Evolutionary conservation across 371 early-diverging fungal genomes (phyloP).

Genomic region (Batrachochytrium dendrobatidis): DNA sequence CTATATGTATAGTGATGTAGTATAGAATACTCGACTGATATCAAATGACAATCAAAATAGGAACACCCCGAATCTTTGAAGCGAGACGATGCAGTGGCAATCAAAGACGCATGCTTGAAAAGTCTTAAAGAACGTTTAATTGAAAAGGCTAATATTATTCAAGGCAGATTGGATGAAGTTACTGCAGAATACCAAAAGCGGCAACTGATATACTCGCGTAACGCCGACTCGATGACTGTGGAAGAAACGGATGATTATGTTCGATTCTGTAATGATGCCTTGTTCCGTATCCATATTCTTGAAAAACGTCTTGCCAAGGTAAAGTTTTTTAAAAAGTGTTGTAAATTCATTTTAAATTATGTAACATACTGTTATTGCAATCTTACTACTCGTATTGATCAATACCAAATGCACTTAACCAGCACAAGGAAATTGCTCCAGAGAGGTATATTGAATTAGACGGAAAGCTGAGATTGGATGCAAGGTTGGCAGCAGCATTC

Average conservation of each 20-base stretch:
- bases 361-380: not conserved
- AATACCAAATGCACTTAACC: slow-evolving; percentile 2
- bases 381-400: not conserved
- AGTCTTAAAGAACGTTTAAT: slow-evolving; percentile 41
- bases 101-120: slow-evolving; percentile 43
- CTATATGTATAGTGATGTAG: not conserved
- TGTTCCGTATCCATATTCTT: slow-evolving; percentile 48
- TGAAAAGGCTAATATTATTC: slow-evolving; percentile 51
- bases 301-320: slow-evolving; percentile 49
- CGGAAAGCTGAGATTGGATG: slow-evolving; percentile 31
- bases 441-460: slow-evolving; percentile 46
- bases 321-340: not conserved
- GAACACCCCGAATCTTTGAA: slow-evolving; percentile 24
- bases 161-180: slow-evolving; percentile 43
- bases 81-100: slow-evolving; percentile 35
- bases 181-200: slow-evolving; percentile 43
- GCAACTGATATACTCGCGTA: slow-evolving; percentile 42
- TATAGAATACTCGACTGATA: not conserved
- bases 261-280: slow-evolving; percentile 44
- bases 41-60: slow-evolving; percentile 11
- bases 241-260: slow-evolving; percentile 51
- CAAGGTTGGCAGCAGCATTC: slow-evolving; percentile 28
- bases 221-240: slow-evolving; percentile 43
- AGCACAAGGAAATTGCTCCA: slow-evolving; percentile 51
- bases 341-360: not conserved